Evolutionary conservation across 1,139 yeast species (phyloP).

Genomic region (Candida sp.): DNA sequence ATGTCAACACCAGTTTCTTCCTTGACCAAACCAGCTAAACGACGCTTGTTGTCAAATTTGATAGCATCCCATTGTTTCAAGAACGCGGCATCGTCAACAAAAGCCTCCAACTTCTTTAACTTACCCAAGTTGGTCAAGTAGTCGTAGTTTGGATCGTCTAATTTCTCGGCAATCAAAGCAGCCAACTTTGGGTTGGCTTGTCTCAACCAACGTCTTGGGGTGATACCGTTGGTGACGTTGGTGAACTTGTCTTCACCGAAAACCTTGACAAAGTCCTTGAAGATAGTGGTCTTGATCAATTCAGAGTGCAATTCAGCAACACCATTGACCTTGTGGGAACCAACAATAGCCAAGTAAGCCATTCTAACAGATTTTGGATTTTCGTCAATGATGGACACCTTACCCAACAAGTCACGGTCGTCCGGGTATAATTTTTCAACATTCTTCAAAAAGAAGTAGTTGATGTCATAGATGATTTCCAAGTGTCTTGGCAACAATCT

Average conservation of each 20-base stretch:
- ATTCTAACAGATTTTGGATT: constrained; percentile 83
- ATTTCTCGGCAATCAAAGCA: constrained; percentile 68
- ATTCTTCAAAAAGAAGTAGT: constrained; percentile 73
- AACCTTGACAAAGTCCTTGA: constrained; percentile 85
- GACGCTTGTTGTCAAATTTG: constrained; percentile 71
- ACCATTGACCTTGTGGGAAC: constrained; percentile 94
- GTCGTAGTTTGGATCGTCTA: constrained; percentile 66
- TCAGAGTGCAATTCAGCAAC: constrained; percentile 97
- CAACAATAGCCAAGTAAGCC: constrained; percentile 92
- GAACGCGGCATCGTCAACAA: constrained; percentile 70
- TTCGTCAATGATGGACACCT: constrained; percentile 89
- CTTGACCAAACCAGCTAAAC: constrained; percentile 74
- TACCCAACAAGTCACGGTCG: constrained; percentile 63
- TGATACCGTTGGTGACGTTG: constrained; percentile 94
- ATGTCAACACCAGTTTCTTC: constrained; percentile 69
- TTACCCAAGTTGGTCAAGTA: constrained; percentile 72
- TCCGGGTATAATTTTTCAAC: constrained; percentile 81
- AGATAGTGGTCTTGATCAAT: constrained; percentile 85
- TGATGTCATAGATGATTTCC: constrained; percentile 89
- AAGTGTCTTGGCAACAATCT: constrained; percentile 87
- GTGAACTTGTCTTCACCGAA: constrained; percentile 86
- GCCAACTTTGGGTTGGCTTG: constrained; percentile 91
- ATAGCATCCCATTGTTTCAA: constrained; percentile 73
- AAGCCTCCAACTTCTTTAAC: constrained; percentile 71
- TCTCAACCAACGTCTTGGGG: constrained; percentile 96